Conservation (phyloP, 192 early-diverging fungal genomes). For the Rhizophagus prolifer region DNA sequence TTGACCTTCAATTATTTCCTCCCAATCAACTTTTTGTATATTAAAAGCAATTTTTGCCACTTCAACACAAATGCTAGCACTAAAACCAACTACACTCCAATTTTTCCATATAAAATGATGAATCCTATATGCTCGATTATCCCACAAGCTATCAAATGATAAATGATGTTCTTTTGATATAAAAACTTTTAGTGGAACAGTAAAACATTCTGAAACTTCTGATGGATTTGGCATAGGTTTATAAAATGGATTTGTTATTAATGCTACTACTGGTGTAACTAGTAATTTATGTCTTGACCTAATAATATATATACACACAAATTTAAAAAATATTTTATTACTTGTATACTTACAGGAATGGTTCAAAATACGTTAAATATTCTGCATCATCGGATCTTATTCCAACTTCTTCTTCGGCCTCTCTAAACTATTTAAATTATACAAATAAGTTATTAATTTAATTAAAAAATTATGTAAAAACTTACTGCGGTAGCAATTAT, state of each 20-base stretch:
- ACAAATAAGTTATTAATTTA: not conserved
- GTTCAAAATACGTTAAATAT: not conserved
- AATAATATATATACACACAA: too few relatives aligned
- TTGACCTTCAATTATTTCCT: not conserved
- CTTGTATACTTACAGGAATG: not conserved
- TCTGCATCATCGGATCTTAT: not conserved
- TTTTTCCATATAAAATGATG: not conserved
- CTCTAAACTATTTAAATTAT: not conserved
- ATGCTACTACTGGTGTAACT: not conserved
- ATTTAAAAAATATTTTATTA: too few relatives aligned
- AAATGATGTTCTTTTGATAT: not conserved
- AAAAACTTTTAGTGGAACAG: not conserved
- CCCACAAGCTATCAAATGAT: not conserved
- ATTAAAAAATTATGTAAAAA: not conserved
- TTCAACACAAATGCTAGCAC: not conserved
- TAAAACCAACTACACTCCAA: not conserved
- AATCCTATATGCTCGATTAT: not conserved
- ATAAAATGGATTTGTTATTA: not conserved
- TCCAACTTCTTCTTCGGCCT: not conserved
- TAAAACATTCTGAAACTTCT: not conserved
- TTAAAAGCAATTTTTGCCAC: not conserved
- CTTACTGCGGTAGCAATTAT: not conserved
- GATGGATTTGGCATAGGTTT: not conserved
- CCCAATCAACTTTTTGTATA: not conserved
- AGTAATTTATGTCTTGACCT: not conserved